Evolutionary conservation across 441 rosid species (phyloP).

Genomic region (Syzygium malaccense): DNA sequence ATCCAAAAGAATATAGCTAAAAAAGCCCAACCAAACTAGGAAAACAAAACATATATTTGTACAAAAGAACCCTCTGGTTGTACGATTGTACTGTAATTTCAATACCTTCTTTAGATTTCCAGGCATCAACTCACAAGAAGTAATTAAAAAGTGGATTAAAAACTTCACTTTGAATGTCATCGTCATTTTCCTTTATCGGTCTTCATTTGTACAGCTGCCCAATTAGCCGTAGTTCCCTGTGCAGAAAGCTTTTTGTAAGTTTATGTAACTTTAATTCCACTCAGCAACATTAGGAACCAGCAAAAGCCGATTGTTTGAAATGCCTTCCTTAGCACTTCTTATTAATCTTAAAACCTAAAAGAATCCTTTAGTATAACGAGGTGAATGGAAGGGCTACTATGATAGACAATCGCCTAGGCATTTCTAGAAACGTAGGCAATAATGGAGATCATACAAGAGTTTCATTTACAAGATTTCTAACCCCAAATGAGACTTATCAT

Average conservation of each 20-base stretch:
- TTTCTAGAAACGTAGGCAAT: too few relatives aligned
- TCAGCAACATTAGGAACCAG: not conserved
- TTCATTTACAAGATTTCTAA: too few relatives aligned
- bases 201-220: rapidly evolving
- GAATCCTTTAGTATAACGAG: too few relatives aligned
- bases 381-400: too few relatives aligned
- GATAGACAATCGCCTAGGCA: too few relatives aligned
- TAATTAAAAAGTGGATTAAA: rapidly evolving
- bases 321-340: too few relatives aligned
- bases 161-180: not conserved
- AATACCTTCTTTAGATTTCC: not conserved
- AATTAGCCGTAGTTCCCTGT: not conserved
- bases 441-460: too few relatives aligned
- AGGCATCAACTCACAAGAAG: not conserved
- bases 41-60: not conserved
- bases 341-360: too few relatives aligned
- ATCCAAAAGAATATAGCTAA: not conserved
- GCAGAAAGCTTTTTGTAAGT: not conserved
- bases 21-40: not conserved
- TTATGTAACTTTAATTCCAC: not conserved
- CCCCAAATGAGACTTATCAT: too few relatives aligned
- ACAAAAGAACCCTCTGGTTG: rapidly evolving
- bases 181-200: not conserved
- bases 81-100: rapidly evolving
- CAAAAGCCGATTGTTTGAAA: too few relatives aligned